These are phyloP conservation scores for Aegilops bicornis DNA, from an alignment of 176 grass and related monocot genomes.

Conservation along the genomic window DNA sequence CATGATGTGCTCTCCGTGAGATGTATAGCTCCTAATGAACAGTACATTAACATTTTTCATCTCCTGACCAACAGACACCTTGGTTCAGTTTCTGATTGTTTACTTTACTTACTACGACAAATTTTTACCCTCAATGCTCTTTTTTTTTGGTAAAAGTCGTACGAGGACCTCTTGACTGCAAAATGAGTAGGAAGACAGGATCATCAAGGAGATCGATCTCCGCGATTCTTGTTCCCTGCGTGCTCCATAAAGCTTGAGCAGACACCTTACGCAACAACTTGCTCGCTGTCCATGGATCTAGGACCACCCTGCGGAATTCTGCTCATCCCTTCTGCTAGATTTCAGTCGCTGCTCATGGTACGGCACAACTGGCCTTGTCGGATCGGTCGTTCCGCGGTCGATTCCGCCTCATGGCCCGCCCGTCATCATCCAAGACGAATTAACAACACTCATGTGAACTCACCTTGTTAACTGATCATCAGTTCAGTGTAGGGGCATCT, in stretches of 20 bases:
- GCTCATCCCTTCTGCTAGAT: conserved; percentile 25
- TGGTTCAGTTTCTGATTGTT: too few relatives aligned
- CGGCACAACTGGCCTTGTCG: conserved; percentile 38
- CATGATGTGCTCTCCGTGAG: too few relatives aligned
- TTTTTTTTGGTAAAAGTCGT: too few relatives aligned
- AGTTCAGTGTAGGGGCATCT: neutral
- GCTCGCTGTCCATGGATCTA: conserved; percentile 4
- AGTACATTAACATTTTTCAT: too few relatives aligned
- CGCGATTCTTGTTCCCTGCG: neutral
- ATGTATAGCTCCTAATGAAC: too few relatives aligned
- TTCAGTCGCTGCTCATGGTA: conserved; percentile 32
- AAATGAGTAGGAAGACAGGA: conserved; percentile 1
- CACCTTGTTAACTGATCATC: neutral
- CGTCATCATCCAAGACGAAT: neutral
- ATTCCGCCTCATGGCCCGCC: neutral
- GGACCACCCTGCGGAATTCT: conserved; percentile 31
- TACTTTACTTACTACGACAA: too few relatives aligned
- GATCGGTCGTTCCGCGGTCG: conserved; percentile 25
- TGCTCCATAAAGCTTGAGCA: conserved; percentile 15
- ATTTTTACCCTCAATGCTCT: too few relatives aligned
- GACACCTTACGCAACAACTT: neutral
- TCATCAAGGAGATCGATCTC: conserved; percentile 15
- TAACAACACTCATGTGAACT: neutral
- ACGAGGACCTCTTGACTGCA: too few relatives aligned
- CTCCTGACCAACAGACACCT: too few relatives aligned